These are phyloP conservation scores for Astrocystis sublimbata DNA, from an alignment of 495 filamentous ascomycete species.

Conservation along the genomic window DNA sequence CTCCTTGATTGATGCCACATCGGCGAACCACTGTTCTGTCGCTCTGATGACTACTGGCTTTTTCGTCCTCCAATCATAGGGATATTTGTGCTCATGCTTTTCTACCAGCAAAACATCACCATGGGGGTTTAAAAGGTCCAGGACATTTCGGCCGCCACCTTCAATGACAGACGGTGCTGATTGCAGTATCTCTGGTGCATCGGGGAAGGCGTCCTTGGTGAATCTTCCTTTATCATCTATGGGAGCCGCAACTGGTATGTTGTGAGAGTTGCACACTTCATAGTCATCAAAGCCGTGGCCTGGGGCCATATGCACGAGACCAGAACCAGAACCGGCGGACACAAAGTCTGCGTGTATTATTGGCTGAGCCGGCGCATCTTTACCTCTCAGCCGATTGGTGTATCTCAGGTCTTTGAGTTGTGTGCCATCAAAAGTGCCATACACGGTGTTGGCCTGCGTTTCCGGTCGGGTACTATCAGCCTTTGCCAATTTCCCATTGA, in stretches of 20 bases:
- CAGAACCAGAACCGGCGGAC: slow-evolving; percentile 80
- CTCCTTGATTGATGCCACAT: slow-evolving; percentile 78
- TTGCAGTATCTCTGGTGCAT: slow-evolving; percentile 58
- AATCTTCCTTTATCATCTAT: slow-evolving; percentile 81
- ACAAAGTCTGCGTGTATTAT: slow-evolving; percentile 86
- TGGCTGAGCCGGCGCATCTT: slow-evolving; percentile 55
- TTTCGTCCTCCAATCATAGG: slow-evolving; percentile 97
- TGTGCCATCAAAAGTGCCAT: slow-evolving; percentile 61
- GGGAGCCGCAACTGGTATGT: slow-evolving; percentile 72
- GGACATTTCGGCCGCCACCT: slow-evolving; percentile 66
- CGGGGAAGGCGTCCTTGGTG: slow-evolving; percentile 71
- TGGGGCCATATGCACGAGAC: slow-evolving; percentile 89
- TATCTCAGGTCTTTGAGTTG: slow-evolving; percentile 68
- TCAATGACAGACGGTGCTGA: slow-evolving; percentile 43
- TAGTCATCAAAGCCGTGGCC: slow-evolving; percentile 98
- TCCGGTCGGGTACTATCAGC: slow-evolving; percentile 34
- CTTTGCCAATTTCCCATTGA: slow-evolving; percentile 31
- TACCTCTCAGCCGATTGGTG: slow-evolving; percentile 61
- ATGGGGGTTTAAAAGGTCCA: slow-evolving; percentile 57
- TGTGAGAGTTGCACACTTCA: slow-evolving; percentile 66
- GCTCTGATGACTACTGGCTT: slow-evolving; percentile 85
- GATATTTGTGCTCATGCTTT: slow-evolving; percentile 84
- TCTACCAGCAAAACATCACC: slow-evolving; percentile 65
- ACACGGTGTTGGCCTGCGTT: slow-evolving; percentile 30
- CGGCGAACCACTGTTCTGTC: slow-evolving; percentile 97